A percentile compares a stretch with the other conserved stretches of the same genome.
Evolutionary conservation across 108 stramenopile genomes (phyloP).

Genomic region (Epipyxis sp.): DNA sequence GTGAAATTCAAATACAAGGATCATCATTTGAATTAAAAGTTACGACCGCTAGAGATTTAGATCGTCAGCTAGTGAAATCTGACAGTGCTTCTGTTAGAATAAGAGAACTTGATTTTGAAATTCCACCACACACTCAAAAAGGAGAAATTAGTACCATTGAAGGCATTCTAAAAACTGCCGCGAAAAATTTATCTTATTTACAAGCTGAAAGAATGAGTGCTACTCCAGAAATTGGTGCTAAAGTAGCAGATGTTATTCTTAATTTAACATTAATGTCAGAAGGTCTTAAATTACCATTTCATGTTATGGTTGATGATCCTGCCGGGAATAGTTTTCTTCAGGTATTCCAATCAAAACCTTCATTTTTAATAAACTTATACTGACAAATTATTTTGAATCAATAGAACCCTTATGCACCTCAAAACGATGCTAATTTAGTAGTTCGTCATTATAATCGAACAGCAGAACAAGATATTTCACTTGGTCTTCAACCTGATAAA

Average conservation of each 20-base stretch:
- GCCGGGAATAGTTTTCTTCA: conserved; percentile 63
- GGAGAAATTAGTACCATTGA: conserved; percentile 72
- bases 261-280: conserved; percentile 30
- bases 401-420: conserved; percentile 57
- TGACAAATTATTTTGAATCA: no score
- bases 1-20: conserved; percentile 67
- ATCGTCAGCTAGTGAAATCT: conserved; percentile 72
- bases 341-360: no score
- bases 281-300: conserved; percentile 44
- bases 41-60: conserved; percentile 51
- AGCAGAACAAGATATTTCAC: conserved; percentile 35
- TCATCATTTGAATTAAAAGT: conserved; percentile 50
- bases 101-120: conserved; percentile 67
- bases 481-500: conserved; percentile 32
- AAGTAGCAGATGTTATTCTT: conserved; percentile 36
- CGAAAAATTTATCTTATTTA: conserved; percentile 31
- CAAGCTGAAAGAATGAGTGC: conserved; percentile 51
- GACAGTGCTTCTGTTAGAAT: conserved; percentile 65
- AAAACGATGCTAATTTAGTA: conserved; percentile 44
- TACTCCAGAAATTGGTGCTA: conserved; percentile 40
- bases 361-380: no score
- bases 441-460: conserved; percentile 37
- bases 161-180: conserved; percentile 57
- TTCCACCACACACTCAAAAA: conserved; percentile 66
- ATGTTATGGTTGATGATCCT: conserved; percentile 56